Base-by-base conservation (phyloP, 129 eudicot genomes). In the Artemisia annua region DNA sequence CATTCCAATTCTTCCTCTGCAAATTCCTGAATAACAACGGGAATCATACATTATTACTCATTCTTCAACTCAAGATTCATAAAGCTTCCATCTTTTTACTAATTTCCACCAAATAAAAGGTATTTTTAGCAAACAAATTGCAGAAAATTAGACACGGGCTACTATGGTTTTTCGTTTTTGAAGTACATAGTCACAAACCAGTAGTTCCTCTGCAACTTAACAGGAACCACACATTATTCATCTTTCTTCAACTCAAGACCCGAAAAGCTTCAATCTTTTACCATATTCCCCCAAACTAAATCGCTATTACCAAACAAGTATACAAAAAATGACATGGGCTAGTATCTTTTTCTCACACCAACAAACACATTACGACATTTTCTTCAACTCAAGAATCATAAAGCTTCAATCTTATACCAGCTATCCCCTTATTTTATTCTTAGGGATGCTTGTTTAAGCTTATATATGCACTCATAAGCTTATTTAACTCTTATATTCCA, bases 1-100 rank as follows among this genome's bases (percentile, higher is more conserved):
- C 98, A 92, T 82, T 92, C 98, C n/a, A 92, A 73, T 48, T 92
- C 98, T 78, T 92, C 98, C 76, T 92, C 97, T 35, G 63, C 91
- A 82, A 66, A 70, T 39, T 82, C 96, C 96, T 87, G 83, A 58
- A 43, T 12, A 18, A 53, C 46, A 44, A 56, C 48, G 74, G 67
- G 51, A 78, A 9, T 63, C 30, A 59, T 44, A 22, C 16, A 16
- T 15, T 35, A 30, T 14, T 11, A 76, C 49, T 57, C 60, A 49
- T 26, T 62, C 20, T 39, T 48, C 14, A 55, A 50, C 79, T 61
- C 43, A 48, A 13, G 46, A 39, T 39, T 39, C 46, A 39, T 39
- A 18, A 54, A 30, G 39, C 26, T 62, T 49, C 57, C 19, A 66
- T 13, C 55, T 63, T 66, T 53, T 22, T 20, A n/a, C 22, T 39